Conservation (phyloP, 805 yeast genomes). For the Candida sakaeoensis region DNA sequence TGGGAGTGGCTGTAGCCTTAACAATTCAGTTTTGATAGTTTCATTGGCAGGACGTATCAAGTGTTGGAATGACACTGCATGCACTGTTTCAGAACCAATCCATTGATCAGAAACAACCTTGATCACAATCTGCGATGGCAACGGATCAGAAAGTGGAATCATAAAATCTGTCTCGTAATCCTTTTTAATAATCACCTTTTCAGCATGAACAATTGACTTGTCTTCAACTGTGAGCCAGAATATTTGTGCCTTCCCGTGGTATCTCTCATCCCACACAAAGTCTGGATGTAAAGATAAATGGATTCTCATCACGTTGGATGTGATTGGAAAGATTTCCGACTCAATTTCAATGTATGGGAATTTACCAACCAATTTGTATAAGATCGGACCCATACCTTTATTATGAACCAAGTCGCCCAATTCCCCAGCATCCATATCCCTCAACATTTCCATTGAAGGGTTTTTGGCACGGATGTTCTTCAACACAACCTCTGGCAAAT, state of each 20-base stretch:
- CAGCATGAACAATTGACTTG: conserved; percentile 75
- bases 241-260: conserved; percentile 79
- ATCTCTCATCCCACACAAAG: conserved; percentile 78
- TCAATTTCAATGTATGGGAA: conserved; percentile 76
- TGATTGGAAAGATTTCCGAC: conserved; percentile 85
- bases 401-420: conserved; percentile 90
- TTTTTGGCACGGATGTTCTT: conserved; percentile 59
- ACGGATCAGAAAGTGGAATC: conserved; percentile 84
- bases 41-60: conserved; percentile 85
- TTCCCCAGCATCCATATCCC: conserved; percentile 72
- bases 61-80: conserved; percentile 84
- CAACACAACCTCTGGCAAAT: conserved; percentile 62
- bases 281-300: conserved; percentile 69
- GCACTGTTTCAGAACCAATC: conserved; percentile 79
- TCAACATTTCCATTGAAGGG: conserved; percentile 65
- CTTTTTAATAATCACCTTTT: conserved; percentile 67
- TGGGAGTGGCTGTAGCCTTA: conserved; percentile 84
- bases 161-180: conserved; percentile 83
- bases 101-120: conserved; percentile 80
- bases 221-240: conserved; percentile 95
- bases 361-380: conserved; percentile 58
- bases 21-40: conserved; percentile 75
- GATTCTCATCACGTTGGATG: conserved; percentile 79
- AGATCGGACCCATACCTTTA: conserved; percentile 59
- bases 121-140: conserved; percentile 85